Base-by-base conservation (phyloP, 2,329 filamentous ascomycete species). In the Lasiodiplodia sp. region DNA sequence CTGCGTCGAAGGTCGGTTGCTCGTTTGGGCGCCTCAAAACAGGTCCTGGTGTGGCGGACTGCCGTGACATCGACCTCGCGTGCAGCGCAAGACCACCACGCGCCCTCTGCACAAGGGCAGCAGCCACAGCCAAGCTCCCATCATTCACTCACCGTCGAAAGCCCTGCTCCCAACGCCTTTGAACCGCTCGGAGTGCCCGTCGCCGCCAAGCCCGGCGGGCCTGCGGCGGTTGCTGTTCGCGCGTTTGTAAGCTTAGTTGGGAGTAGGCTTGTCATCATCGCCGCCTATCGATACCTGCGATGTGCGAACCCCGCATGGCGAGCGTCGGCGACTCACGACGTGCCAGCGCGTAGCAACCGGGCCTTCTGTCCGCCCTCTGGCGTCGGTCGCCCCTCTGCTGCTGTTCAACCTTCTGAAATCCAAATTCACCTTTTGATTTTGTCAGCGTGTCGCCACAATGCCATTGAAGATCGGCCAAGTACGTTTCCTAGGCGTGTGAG, bases 381-480 rank as follows among this genome's bases (percentile, higher is more conserved):
- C 44, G 18, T 37, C 40, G 23, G 31, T 34, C 31, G 25, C 31
- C 47, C 4, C 60, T 38, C 40, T 62, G 38, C 40, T 49, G 40
- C 16, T 49, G 58, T 21, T 44, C 47, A 44, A 12, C 25, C 16
- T 0, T 49, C 16, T 21, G 40, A 49, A 49, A 49, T 58, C 10
- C 55, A 16, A 40, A 16, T 38, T 14, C 12, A 12, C 56, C 37
- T 6, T 14, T 18, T 31, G 25, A 6, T 55, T 28, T 18, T 34
- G 23, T 31, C 34, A 11, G 23, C 57, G 25, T 18, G 40, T 10
- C 40, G 58, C 25, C 58, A 49, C 60, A 10, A 64, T 64, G 60
- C 44, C 60, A 52, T 77, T 79, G 76, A 75, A 71, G 51, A 77
- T 79, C 68, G 75, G 74, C 66, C 76, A 77, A 70, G 78, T 78